Evolutionary conservation across 352 stramenopile genomes (phyloP).

Genomic region (Globisporangium carolinianum): DNA sequence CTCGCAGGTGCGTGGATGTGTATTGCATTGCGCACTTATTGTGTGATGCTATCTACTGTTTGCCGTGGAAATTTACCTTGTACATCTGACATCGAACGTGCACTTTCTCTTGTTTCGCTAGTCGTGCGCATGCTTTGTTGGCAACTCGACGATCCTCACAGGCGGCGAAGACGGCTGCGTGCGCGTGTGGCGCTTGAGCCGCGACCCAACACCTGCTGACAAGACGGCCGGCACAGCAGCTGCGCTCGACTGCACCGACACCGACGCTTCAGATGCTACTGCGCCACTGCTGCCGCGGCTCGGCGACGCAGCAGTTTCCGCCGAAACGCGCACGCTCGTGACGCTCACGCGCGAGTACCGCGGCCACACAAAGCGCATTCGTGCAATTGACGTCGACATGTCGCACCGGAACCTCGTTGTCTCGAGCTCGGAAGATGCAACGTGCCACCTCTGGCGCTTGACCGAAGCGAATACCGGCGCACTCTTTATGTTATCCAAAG

Average conservation of each 20-base stretch:
- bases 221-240: constrained; percentile 33
- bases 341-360: constrained; percentile 71
- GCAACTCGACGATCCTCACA: constrained; percentile 69
- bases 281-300: constrained; percentile 32
- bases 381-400: constrained; percentile 71
- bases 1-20: constrained; percentile 28
- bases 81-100: too few relatives aligned
- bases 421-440: constrained; percentile 71
- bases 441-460: constrained; percentile 75
- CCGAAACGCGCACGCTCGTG: constrained; percentile 25
- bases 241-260: constrained; percentile 20
- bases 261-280: constrained; percentile 14
- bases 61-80: too few relatives aligned
- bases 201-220: constrained; percentile 38
- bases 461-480: constrained; percentile 36
- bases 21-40: not conserved
- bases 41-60: too few relatives aligned
- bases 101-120: constrained; percentile 10
- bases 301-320: constrained; percentile 49
- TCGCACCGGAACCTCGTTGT: constrained; percentile 76
- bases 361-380: constrained; percentile 73
- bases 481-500: constrained; percentile 68
- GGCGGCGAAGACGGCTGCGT: constrained; percentile 80
- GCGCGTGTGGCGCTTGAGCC: constrained; percentile 57
- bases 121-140: constrained; percentile 69